Conservation (phyloP, 768 basidiomycete species). For the Boletus subparvulus region DNA sequence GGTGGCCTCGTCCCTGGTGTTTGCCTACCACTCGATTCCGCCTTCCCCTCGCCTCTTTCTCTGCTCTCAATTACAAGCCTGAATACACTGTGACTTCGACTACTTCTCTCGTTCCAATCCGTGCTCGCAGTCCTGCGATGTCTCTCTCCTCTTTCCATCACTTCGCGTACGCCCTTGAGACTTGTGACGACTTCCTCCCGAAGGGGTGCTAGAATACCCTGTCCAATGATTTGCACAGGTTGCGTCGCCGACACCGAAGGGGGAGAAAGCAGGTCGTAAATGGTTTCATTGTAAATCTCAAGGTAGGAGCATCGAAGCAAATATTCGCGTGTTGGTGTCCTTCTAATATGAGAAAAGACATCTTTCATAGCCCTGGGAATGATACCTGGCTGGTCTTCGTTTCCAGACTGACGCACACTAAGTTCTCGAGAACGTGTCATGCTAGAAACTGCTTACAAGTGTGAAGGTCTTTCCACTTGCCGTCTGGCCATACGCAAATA, state of each 20-base stretch:
- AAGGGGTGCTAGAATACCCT: constrained; percentile 68
- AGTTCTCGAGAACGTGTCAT: constrained; percentile 36
- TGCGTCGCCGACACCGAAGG: constrained; percentile 51
- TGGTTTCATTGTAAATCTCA: constrained; percentile 94
- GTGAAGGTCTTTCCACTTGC: constrained; percentile 76
- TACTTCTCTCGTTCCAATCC: constrained; percentile 98
- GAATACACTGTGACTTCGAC: constrained; percentile 93
- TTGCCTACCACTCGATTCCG: constrained; percentile 40
- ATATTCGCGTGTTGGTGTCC: constrained; percentile 80
- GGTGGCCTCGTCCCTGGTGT: constrained; percentile 54
- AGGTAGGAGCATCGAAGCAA: constrained; percentile 95
- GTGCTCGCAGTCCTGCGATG: constrained; percentile 90
- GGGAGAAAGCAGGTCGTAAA: constrained; percentile 83
- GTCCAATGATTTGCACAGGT: constrained; percentile 74
- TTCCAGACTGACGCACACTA: constrained; percentile 51
- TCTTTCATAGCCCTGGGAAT: constrained; percentile 93
- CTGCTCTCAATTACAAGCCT: constrained; percentile 89
- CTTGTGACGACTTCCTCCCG: constrained; percentile 94
- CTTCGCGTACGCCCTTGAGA: constrained; percentile 79
- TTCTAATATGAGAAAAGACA: constrained; percentile 80
- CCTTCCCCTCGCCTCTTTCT: constrained; percentile 56
- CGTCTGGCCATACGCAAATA: constrained; percentile 95
- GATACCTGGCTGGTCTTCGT: constrained; percentile 85
- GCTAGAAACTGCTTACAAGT: constrained; percentile 36
- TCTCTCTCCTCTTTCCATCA: constrained; percentile 82